Evolutionary conservation across 805 yeast species (phyloP), one percentile per base, ranked within the genome.

Genomic region (Scheffersomyces stipitis): DNA sequence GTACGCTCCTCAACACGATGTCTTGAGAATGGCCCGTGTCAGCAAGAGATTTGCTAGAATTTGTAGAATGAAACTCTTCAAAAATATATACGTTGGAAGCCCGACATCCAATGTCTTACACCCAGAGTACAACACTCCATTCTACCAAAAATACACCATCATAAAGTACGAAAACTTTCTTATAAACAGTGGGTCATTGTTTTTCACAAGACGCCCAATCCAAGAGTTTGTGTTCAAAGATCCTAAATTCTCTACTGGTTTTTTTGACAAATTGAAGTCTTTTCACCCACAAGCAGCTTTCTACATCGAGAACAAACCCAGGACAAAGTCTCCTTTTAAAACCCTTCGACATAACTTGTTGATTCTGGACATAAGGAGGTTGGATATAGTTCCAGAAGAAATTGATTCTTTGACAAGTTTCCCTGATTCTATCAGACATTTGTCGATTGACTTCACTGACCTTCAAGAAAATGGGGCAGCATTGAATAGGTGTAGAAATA

Each of bases 1-100:
- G 12, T 15, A 35, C 29, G 30, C 45, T 15, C 24, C 43, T 17
- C 49, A 47, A 31, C 5, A 30, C 8, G 48, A 42, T 28, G 30
- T 42, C 4, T 13, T 36, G 9, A 27, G 18, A 15, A 3, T 36
- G 13, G 5, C 22, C 24, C 18, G 18, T 6, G 34, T 26, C 10
- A 37, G 18, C 31, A 31, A 22, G 29, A 15, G 37, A 15, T 36
- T 39, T 7, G 29, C 28, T 26, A 12, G 13, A n/a, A 28, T 31
- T 15, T 35, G 32, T 3, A 42, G 14, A 16, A 15, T 16, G 15
- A 39, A 37, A 17, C 14, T 42, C 4, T 39, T 36, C 27, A 34
- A 24, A 9, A 29, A 36, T 10, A 32, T 42, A 2, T 42, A 30
- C 28, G 42, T 41, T 7, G 31, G 30, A 7, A 10, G 24, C 12